Evolutionary conservation across 257 asterid genomes (phyloP), one percentile per base, ranked within the genome.

Genomic region (Penstemon barbatus): DNA sequence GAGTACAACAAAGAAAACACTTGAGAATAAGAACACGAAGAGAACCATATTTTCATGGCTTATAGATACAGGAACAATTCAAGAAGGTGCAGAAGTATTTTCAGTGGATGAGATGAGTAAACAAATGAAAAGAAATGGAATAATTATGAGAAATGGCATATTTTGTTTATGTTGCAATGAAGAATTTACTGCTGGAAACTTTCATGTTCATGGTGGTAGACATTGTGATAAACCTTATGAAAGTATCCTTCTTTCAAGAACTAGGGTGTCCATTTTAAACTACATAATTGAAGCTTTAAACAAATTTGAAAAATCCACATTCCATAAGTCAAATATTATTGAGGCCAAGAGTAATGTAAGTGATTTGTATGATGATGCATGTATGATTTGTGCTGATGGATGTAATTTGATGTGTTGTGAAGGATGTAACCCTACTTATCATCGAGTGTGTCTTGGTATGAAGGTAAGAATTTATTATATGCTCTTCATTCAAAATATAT

Each of bases 361-460:
- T 6, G 88, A 80, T 44, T 18, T 61, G 3, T 65, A 74, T 11
- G 94, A 87, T 48, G 88, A 82, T 72, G 87, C 79, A 15, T 87
- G 90, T 65, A 71, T 82, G 67, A 70, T 82, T 40, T 87, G 94
- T 41, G 90, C 86, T 18, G 87, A 80, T 74, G 90, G 86, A 11
- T 89, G 94, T 13, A 43, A 79, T 68, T 75, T 87, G 71, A 77
- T 82, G 68, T 87, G 87, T 19, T 84, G 89, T 59, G 86, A 87
- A 38, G 42, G 60, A 5, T 84, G 91, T 51, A 78, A 69, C 72
- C 79, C 94, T 0, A 87, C 94, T 9, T 81, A 85, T 50, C 94
- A 87, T 60, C 87, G 75, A 15, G 15, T 4, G 8, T 84, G 94
- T 41, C 48, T 82, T 62, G 82, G 43, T 36, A 53, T 86, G 73